A percentile compares a stretch with the other conserved stretches of the same genome.
Evolutionary conservation across 2,329 filamentous ascomycete genomes (phyloP).

Genomic region (Saccharata proteae): DNA sequence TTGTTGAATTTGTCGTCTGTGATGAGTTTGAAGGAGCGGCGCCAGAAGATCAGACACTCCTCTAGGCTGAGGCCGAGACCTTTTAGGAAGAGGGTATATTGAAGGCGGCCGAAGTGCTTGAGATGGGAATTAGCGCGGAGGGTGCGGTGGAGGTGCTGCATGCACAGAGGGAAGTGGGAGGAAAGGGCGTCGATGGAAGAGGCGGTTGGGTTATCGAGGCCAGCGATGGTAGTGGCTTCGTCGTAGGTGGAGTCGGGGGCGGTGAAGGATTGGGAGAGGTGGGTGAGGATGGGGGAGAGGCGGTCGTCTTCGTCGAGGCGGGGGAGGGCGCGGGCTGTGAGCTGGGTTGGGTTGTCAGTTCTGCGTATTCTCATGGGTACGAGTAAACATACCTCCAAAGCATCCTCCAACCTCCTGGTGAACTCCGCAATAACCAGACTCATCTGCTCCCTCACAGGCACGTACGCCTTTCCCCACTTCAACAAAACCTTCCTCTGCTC

Average conservation of each 20-base stretch:
- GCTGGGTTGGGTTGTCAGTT: slow-evolving; percentile 30
- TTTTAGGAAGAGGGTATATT: slow-evolving; percentile 95
- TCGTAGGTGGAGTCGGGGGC: slow-evolving; percentile 78
- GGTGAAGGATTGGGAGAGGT: slow-evolving; percentile 92
- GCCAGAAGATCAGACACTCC: slow-evolving; percentile 87
- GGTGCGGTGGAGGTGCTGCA: slow-evolving; percentile 79
- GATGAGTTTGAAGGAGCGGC: slow-evolving; percentile 69
- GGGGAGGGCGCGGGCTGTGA: slow-evolving; percentile 82
- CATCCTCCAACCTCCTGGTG: slow-evolving; percentile 62
- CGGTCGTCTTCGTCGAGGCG: slow-evolving; percentile 94
- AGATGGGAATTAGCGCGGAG: slow-evolving; percentile 80
- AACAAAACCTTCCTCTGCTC: slow-evolving; percentile 68
- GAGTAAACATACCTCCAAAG: slow-evolving; percentile 55
- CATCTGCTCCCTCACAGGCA: slow-evolving; percentile 73
- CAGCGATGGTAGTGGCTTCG: slow-evolving; percentile 62
- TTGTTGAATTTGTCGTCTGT: slow-evolving; percentile 95
- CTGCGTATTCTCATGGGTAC: not conserved
- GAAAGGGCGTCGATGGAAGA: slow-evolving; percentile 63
- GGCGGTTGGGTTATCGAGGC: slow-evolving; percentile 48
- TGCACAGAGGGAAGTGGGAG: slow-evolving; percentile 80
- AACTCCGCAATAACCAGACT: slow-evolving; percentile 88
- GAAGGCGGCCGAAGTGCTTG: slow-evolving; percentile 84
- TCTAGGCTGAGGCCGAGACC: slow-evolving; percentile 87
- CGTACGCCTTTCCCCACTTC: slow-evolving; percentile 75
- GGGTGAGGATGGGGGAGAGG: slow-evolving; percentile 59